These are phyloP conservation scores for Fraxinus albicans DNA, from an alignment of 305 asterid species.

Conservation along the genomic window DNA sequence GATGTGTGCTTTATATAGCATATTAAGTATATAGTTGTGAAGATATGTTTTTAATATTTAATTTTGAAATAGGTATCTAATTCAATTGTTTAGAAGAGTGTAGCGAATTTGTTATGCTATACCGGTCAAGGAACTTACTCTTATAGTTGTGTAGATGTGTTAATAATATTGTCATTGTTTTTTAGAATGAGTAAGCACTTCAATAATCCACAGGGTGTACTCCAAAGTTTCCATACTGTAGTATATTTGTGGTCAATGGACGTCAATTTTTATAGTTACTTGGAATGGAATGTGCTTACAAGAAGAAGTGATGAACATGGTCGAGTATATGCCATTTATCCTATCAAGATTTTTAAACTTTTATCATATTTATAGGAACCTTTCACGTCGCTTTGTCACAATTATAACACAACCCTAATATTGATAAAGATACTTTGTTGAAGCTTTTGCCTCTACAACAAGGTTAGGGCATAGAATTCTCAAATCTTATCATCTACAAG, in stretches of 20 bases:
- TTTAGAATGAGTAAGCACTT: neutral
- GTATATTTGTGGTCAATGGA: neutral
- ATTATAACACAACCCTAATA: neutral
- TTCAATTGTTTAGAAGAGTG: neutral
- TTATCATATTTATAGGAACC: neutral
- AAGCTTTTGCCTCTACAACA: neutral
- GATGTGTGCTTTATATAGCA: neutral
- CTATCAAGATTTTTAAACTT: neutral
- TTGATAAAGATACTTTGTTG: neutral
- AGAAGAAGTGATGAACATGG: neutral
- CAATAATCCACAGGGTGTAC: neutral
- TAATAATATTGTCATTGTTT: neutral
- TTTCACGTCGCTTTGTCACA: neutral
- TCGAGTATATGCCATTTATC: neutral
- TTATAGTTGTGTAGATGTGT: neutral
- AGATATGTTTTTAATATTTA: neutral
- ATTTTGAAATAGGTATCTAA: neutral
- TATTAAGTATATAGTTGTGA: neutral
- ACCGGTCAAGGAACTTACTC: neutral
- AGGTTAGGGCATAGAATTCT: neutral
- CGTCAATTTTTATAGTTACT: neutral
- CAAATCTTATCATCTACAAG: neutral
- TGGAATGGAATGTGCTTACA: neutral
- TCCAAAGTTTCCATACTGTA: neutral
- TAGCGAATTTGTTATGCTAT: neutral